Evolutionary conservation across 306 rosid species (phyloP).

Genomic region (Biancaea sappan): DNA sequence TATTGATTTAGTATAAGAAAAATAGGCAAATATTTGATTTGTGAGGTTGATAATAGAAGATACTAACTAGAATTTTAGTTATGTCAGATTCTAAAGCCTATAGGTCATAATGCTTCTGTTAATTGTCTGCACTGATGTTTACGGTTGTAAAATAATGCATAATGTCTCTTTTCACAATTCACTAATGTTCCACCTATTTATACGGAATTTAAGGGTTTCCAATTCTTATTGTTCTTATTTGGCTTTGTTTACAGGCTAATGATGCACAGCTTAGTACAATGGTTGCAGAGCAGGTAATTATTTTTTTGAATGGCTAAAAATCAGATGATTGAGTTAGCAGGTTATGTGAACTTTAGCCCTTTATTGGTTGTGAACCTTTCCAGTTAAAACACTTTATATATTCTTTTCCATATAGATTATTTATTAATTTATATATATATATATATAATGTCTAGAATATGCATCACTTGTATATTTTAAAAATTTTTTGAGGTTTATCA

Average conservation of each 20-base stretch:
- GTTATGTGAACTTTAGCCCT: neutral
- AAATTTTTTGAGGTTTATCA: neutral
- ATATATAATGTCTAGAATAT: neutral
- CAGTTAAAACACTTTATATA: neutral
- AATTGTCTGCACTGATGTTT: conserved; percentile 8
- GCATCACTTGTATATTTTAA: neutral
- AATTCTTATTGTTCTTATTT: conserved; percentile 36
- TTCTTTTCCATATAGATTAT: neutral
- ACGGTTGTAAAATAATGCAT: neutral
- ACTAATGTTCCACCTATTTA: conserved; percentile 10
- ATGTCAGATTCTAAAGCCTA: conserved; percentile 11
- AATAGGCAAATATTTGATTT: neutral
- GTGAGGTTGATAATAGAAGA: neutral
- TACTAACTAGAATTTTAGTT: neutral
- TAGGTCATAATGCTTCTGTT: neutral
- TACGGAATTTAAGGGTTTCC: conserved; percentile 11
- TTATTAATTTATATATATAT: neutral
- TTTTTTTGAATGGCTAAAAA: neutral
- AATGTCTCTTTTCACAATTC: conserved; percentile 11
- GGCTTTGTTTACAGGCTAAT: conserved; percentile 72
- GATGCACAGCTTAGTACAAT: conserved; percentile 98
- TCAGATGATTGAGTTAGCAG: neutral
- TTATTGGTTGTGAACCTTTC: conserved; percentile 12
- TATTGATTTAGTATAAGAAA: neutral
- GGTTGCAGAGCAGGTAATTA: conserved; percentile 90